These are phyloP conservation scores for Zygotorulaspora sp. DNA, from an alignment of 805 yeast species.

Conservation along the genomic window DNA sequence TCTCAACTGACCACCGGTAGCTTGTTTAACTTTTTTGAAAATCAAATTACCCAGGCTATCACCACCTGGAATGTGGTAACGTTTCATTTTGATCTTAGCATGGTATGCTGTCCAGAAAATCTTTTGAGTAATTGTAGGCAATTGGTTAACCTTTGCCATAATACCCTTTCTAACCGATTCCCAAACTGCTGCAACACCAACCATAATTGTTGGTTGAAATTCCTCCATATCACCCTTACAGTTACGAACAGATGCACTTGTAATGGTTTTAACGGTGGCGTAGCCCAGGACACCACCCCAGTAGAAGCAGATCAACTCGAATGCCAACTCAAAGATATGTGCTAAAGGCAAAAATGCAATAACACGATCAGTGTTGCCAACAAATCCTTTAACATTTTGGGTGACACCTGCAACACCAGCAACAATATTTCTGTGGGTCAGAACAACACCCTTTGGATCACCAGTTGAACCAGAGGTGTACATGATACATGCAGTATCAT, in stretches of 20 bases:
- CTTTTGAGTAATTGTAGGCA: slow-evolving; percentile 64
- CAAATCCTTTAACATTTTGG: slow-evolving; percentile 51
- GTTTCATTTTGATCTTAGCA: slow-evolving; percentile 60
- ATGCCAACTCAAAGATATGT: slow-evolving; percentile 88
- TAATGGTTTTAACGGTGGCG: slow-evolving; percentile 86
- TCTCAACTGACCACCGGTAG: slow-evolving; percentile 88
- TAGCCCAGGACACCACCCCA: slow-evolving; percentile 93
- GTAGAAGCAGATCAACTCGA: slow-evolving; percentile 71
- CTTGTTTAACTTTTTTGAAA: slow-evolving; percentile 84
- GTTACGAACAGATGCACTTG: slow-evolving; percentile 75
- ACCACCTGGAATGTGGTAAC: slow-evolving; percentile 72
- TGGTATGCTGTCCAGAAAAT: slow-evolving; percentile 85
- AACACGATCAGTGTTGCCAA: slow-evolving; percentile 60
- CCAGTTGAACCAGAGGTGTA: slow-evolving; percentile 79
- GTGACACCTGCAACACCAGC: slow-evolving; percentile 86
- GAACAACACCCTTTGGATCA: slow-evolving; percentile 71
- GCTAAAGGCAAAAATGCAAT: slow-evolving; percentile 93
- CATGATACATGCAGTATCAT: slow-evolving; percentile 57
- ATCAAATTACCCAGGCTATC: slow-evolving; percentile 57
- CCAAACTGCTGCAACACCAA: slow-evolving; percentile 99
- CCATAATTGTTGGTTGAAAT: slow-evolving; percentile 90
- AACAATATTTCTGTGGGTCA: slow-evolving; percentile 60
- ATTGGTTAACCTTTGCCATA: slow-evolving; percentile 61
- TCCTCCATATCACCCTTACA: slow-evolving; percentile 84
- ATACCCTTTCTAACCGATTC: slow-evolving; percentile 94